Evolutionary conservation across 805 yeast genomes (phyloP).

Genomic region (Nematodospora valgi): DNA sequence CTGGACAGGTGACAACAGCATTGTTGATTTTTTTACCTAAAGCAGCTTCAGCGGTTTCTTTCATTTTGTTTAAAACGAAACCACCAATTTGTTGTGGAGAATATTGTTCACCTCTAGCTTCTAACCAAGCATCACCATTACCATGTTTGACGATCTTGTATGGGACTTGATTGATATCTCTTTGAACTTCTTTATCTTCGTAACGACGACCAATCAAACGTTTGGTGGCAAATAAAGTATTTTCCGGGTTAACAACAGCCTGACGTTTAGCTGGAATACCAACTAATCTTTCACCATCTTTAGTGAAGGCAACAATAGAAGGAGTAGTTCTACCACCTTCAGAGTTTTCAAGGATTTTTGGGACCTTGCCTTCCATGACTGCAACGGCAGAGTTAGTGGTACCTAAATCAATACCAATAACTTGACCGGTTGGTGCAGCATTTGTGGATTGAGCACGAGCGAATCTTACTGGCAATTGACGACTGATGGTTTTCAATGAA

Average conservation of each 20-base stretch:
- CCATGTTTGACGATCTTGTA: conserved; percentile 85
- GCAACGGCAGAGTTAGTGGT: conserved; percentile 92
- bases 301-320: conserved; percentile 91
- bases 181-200: conserved; percentile 85
- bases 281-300: conserved; percentile 85
- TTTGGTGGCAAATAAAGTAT: conserved; percentile 92
- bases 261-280: conserved; percentile 97
- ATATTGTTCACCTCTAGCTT: conserved; percentile 81
- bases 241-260: conserved; percentile 90
- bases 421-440: conserved; percentile 46
- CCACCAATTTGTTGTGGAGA: conserved; percentile 97
- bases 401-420: conserved; percentile 83
- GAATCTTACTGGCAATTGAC: conserved; percentile 24
- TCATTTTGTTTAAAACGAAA: conserved; percentile 90
- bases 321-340: conserved; percentile 83
- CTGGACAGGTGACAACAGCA: conserved; percentile 91
- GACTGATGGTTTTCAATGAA: conserved; percentile 33
- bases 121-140: conserved; percentile 96
- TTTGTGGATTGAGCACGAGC: conserved; percentile 29
- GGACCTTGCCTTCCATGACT: conserved; percentile 71
- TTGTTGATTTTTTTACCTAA: conserved; percentile 82
- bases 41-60: conserved; percentile 94
- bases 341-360: conserved; percentile 74
- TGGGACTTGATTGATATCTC: conserved; percentile 83
- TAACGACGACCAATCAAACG: conserved; percentile 92